Evolutionary conservation across 257 asterid genomes (phyloP).

Genomic region (Schizonepeta tenuifolia): DNA sequence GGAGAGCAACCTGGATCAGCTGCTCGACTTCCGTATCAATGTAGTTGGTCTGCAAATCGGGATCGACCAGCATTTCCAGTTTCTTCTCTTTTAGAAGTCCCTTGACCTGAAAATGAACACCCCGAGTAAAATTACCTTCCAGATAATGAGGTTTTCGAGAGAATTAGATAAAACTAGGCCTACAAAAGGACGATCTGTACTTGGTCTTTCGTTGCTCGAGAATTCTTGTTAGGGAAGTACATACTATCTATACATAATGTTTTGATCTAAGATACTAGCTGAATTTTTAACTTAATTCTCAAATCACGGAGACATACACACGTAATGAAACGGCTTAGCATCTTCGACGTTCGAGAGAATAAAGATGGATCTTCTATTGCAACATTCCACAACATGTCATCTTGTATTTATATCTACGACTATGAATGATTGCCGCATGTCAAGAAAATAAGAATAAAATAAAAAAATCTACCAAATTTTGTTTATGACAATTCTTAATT

Average conservation of each 20-base stretch:
- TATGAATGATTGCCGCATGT: background rate
- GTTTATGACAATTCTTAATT: background rate
- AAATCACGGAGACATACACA: too few species aligned
- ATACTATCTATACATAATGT: too few species aligned
- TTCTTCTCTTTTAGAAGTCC: constrained; percentile 62
- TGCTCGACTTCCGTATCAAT: constrained; percentile 59
- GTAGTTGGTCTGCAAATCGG: constrained; percentile 49
- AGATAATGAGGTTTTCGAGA: too few species aligned
- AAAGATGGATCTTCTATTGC: background rate
- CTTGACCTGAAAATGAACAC: constrained; percentile 45
- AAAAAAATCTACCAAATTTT: background rate
- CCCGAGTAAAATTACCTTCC: background rate
- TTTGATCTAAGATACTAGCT: too few species aligned
- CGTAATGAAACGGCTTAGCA: too few species aligned
- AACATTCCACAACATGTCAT: background rate
- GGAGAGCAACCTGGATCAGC: constrained; percentile 58
- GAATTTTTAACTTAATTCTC: too few species aligned
- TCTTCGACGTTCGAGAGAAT: background rate
- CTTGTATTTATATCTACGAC: background rate
- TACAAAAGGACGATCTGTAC: too few species aligned
- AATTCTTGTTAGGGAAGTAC: too few species aligned
- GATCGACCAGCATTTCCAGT: constrained; percentile 57
- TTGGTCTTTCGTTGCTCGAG: too few species aligned
- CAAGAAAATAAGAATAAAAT: background rate
- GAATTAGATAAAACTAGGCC: too few species aligned